These are phyloP conservation scores for Phanerochaete carnosa DNA, from an alignment of 768 basidiomycete species.

Conservation along the genomic window DNA sequence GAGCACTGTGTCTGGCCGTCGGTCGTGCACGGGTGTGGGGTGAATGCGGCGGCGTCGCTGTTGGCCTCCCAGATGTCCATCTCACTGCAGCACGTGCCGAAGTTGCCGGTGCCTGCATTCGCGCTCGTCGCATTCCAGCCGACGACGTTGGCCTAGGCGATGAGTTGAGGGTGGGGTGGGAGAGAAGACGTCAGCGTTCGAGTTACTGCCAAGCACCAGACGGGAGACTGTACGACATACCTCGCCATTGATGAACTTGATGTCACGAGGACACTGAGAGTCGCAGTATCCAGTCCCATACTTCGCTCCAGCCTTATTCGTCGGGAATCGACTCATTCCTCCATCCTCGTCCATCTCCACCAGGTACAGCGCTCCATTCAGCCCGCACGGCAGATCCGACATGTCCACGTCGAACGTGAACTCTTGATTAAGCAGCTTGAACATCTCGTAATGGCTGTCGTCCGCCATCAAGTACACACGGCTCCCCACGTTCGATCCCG, in stretches of 20 bases:
- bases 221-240: conserved; percentile 25
- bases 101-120: conserved; percentile 44
- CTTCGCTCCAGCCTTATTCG: conserved; percentile 54
- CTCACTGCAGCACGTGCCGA: conserved; percentile 55
- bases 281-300: conserved; percentile 69
- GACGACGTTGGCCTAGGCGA: conserved; percentile 49
- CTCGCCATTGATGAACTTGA: conserved; percentile 59
- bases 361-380: conserved; percentile 59
- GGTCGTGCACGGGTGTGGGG: conserved; percentile 47
- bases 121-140: conserved; percentile 39
- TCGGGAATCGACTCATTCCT: conserved; percentile 40
- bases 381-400: conserved; percentile 49
- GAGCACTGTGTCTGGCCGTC: conserved; percentile 40
- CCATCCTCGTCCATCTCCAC: conserved; percentile 54
- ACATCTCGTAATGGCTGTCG: conserved; percentile 38
- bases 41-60: conserved; percentile 44
- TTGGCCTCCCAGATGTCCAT: conserved; percentile 64
- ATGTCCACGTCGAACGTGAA: conserved; percentile 58
- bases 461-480: conserved; percentile 45
- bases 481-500: conserved; percentile 27
- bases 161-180: conserved; percentile 1
- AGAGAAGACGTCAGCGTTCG: background rate
- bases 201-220: conserved; percentile 15
- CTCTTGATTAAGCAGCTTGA: conserved; percentile 50
- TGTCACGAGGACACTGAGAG: conserved; percentile 54